These are phyloP conservation scores for Xylaria castorea DNA, from an alignment of 495 filamentous ascomycete species.

Conservation along the genomic window DNA sequence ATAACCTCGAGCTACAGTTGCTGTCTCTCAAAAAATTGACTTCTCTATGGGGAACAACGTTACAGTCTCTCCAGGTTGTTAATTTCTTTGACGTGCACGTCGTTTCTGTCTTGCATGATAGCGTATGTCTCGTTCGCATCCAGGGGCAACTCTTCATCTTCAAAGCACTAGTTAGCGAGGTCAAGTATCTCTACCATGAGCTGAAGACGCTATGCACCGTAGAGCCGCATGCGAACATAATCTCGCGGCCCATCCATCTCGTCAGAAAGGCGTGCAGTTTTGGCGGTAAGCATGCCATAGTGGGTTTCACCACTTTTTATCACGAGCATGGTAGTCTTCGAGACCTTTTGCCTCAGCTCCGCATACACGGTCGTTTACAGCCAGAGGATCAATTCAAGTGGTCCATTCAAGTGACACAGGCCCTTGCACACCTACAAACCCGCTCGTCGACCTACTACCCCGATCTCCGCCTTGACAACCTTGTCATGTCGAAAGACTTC, in stretches of 20 bases:
- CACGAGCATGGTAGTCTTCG: slow-evolving; percentile 51
- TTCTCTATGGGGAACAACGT: slow-evolving; percentile 37
- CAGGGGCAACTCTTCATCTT: slow-evolving; percentile 49
- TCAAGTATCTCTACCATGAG: slow-evolving; percentile 57
- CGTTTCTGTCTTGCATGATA: slow-evolving; percentile 53
- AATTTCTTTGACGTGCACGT: slow-evolving; percentile 51
- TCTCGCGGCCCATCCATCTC: slow-evolving; percentile 49
- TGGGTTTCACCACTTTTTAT: slow-evolving; percentile 54
- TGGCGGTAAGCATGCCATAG: slow-evolving; percentile 51
- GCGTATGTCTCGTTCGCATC: slow-evolving; percentile 52
- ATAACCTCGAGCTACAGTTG: slow-evolving; percentile 51
- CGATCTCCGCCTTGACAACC: slow-evolving; percentile 57
- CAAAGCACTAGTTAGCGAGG: slow-evolving; percentile 56
- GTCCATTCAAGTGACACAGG: slow-evolving; percentile 52
- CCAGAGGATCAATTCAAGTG: slow-evolving; percentile 49
- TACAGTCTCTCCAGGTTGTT: slow-evolving; percentile 42
- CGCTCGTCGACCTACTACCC: slow-evolving; percentile 53
- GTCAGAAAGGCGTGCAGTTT: slow-evolving; percentile 55
- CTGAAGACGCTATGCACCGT: slow-evolving; percentile 52
- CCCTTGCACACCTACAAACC: slow-evolving; percentile 47
- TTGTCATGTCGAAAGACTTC: slow-evolving; percentile 47
- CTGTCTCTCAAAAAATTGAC: slow-evolving; percentile 40
- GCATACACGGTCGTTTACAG: slow-evolving; percentile 44
- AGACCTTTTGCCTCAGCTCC: slow-evolving; percentile 50
- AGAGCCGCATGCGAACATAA: slow-evolving; percentile 51